Percentiles rank a stretch among this genome's conserved stretches.
phyloP scores from a whole-genome alignment of 2,329 filamentous ascomycete genomes.

The Trichoderma sp. region DNA sequence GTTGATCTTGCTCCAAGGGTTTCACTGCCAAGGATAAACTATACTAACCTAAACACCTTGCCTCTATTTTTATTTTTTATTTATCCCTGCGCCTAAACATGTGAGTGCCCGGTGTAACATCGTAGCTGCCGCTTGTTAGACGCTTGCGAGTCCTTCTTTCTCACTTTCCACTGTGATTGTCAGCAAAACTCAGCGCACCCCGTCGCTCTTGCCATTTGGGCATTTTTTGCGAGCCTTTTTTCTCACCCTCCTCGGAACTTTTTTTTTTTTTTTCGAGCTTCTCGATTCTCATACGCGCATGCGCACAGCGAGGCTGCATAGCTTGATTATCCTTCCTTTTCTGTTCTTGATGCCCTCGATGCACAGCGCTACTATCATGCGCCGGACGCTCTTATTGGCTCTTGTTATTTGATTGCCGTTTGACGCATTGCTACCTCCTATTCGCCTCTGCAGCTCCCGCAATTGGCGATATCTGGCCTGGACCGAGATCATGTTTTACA shows the following conservation, averaged over 20 bases:
- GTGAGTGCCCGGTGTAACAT: neutral
- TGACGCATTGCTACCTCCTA: neutral
- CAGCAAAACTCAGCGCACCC: neutral
- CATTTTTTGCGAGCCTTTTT: neutral
- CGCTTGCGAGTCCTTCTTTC: neutral
- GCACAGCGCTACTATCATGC: neutral
- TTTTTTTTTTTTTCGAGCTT: neutral
- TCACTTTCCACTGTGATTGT: neutral
- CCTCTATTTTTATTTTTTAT: neutral
- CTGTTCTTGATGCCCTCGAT: neutral
- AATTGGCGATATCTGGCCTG: neutral
- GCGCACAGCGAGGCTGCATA: neutral
- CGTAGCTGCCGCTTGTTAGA: neutral
- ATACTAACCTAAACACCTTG: neutral
- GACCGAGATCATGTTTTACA: slow-evolving; percentile 15
- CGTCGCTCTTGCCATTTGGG: neutral
- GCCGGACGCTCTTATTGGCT: neutral
- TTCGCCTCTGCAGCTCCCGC: neutral
- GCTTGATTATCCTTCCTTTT: neutral
- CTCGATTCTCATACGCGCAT: neutral
- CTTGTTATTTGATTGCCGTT: too few relatives aligned
- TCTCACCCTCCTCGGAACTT: neutral
- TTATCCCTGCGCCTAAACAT: neutral
- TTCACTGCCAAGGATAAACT: neutral
- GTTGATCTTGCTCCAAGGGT: neutral